These are phyloP conservation scores for Lotmaria passim DNA, from an alignment of 208 protist species.

Conservation along the genomic window DNA sequence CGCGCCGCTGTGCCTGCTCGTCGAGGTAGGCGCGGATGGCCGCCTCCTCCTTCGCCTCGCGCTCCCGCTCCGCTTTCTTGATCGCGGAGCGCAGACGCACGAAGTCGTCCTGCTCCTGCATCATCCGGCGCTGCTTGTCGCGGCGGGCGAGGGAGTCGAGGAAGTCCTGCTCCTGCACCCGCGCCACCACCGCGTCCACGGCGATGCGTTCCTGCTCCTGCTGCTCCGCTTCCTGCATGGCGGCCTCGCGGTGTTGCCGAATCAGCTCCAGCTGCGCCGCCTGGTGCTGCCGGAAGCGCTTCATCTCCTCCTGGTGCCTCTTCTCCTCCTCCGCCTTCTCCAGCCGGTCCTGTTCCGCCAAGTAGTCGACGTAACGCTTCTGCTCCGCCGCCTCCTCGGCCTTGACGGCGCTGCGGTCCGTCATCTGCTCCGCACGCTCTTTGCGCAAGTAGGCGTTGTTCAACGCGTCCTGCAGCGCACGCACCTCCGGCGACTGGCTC, in stretches of 20 bases:
- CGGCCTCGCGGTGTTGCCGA: constrained; percentile 57
- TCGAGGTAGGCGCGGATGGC: constrained; percentile 81
- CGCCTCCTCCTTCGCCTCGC: constrained; percentile 81
- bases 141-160: constrained; percentile 64
- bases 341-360: constrained; percentile 54
- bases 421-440: constrained; percentile 77
- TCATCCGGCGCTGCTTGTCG: constrained; percentile 76
- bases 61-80: constrained; percentile 77
- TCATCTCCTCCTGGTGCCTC: constrained; percentile 54
- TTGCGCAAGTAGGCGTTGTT: constrained; percentile 82
- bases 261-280: constrained; percentile 81
- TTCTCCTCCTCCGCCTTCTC: constrained; percentile 67
- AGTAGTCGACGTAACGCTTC: constrained; percentile 57
- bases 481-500: constrained; percentile 77
- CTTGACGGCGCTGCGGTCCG: constrained; percentile 46
- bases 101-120: constrained; percentile 88
- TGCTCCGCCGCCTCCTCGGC: constrained; percentile 61
- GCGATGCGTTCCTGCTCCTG: constrained; percentile 83
- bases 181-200: constrained; percentile 86
- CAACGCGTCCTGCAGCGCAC: constrained; percentile 73
- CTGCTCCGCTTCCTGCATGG: constrained; percentile 63
- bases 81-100: constrained; percentile 65
- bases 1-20: constrained; percentile 72
- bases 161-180: constrained; percentile 88
- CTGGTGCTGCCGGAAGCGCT: constrained; percentile 79